phyloP scores from a whole-genome alignment of 164 flowering plant species.

The Umbilicus rupestris region DNA sequence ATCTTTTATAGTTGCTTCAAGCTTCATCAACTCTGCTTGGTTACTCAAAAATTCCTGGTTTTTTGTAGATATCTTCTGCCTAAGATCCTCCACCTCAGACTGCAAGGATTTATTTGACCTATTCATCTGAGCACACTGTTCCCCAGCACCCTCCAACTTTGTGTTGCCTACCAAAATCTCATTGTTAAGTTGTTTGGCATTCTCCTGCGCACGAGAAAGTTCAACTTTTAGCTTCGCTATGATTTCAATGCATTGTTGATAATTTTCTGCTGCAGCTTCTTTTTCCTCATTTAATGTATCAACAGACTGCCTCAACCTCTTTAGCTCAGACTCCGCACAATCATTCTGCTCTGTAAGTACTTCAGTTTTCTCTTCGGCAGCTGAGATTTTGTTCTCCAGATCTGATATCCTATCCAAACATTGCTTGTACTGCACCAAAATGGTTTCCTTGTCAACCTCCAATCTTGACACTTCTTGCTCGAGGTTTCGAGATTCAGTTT shows the following conservation, averaged over 20 bases:
- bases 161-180: conserved; percentile 32
- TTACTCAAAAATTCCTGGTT: conserved; percentile 52
- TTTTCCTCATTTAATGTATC: conserved; percentile 34
- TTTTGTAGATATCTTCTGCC: conserved; percentile 41
- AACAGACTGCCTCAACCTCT: conserved; percentile 33
- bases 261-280: conserved; percentile 33
- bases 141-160: conserved; percentile 45
- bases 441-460: conserved; percentile 40
- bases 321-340: conserved; percentile 35
- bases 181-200: conserved; percentile 38
- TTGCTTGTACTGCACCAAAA: conserved; percentile 31
- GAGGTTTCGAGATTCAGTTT: conserved; percentile 36
- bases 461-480: conserved; percentile 31
- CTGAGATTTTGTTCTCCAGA: conserved; percentile 35
- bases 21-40: conserved; percentile 51
- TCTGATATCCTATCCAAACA: conserved; percentile 37
- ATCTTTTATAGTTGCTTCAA: conserved; percentile 37
- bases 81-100: conserved; percentile 42
- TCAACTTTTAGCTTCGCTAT: conserved; percentile 52
- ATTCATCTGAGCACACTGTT: conserved; percentile 37
- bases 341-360: conserved; percentile 28
- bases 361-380: conserved; percentile 32
- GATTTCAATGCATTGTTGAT: conserved; percentile 45
- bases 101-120: conserved; percentile 48
- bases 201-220: conserved; percentile 39